Evolutionary conservation across 805 yeast genomes (phyloP).

Genomic region (Hanseniaspora clermontiae): DNA sequence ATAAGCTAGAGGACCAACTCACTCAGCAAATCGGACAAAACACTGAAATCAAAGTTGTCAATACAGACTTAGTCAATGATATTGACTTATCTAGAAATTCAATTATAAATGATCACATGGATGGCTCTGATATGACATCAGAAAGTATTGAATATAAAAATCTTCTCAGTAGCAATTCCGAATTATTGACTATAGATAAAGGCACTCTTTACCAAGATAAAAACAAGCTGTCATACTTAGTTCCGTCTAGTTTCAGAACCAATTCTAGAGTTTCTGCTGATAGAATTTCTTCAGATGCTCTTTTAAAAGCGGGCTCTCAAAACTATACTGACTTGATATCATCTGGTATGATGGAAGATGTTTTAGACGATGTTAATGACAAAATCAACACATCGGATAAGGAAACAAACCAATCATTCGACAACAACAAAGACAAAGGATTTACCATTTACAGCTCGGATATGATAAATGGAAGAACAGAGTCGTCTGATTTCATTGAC

Average conservation of each 20-base stretch:
- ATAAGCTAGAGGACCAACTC: slow-evolving; percentile 19
- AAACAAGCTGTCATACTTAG: slow-evolving; percentile 10
- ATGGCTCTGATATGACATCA: background rate
- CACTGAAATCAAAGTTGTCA: background rate
- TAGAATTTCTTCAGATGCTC: slow-evolving; percentile 3
- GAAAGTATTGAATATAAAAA: slow-evolving; percentile 17
- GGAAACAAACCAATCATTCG: background rate
- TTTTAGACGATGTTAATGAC: slow-evolving; percentile 6
- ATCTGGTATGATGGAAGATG: background rate
- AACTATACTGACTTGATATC: slow-evolving; percentile 7
- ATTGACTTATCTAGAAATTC: background rate
- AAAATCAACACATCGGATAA: slow-evolving; percentile 3
- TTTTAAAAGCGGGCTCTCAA: background rate
- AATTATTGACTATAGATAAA: background rate
- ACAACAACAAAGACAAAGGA: background rate
- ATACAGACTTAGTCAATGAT: background rate
- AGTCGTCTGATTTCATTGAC: background rate
- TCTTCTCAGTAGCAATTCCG: slow-evolving; percentile 17
- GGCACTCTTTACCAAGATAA: background rate
- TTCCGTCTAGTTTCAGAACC: slow-evolving; percentile 13
- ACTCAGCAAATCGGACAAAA: slow-evolving; percentile 1
- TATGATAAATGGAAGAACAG: background rate
- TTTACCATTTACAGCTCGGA: background rate
- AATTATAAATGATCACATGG: background rate
- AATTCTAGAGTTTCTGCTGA: slow-evolving; percentile 14